A percentile compares a stretch with the other conserved stretches of the same genome.
phyloP scores from a whole-genome alignment of 768 basidiomycete genomes.

The Sistotremastrum niveocremeum region DNA sequence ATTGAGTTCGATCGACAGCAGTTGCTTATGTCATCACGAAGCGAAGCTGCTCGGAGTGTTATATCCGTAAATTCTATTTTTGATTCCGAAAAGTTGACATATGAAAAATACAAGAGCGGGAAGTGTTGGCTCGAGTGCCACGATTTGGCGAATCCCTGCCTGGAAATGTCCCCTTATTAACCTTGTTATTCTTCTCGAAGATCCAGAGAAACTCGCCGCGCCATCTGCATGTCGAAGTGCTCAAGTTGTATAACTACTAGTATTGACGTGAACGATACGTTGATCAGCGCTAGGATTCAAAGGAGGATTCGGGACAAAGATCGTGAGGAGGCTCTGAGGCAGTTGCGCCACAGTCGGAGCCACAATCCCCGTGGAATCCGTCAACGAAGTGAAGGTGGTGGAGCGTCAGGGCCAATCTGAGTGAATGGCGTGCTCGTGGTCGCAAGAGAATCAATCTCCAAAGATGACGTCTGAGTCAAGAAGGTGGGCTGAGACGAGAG shows the following conservation, averaged over 20 bases:
- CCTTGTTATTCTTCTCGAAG: too few relatives aligned
- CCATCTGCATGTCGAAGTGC: too few relatives aligned
- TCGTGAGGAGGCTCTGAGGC: conserved; percentile 44
- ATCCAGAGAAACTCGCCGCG: too few relatives aligned
- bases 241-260: conserved; percentile 21
- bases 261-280: conserved; percentile 42
- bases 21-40: too few relatives aligned
- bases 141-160: too few relatives aligned
- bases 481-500: conserved; percentile 21
- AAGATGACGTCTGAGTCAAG: conserved; percentile 21
- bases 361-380: conserved; percentile 7
- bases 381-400: conserved; percentile 17
- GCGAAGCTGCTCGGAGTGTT: too few relatives aligned
- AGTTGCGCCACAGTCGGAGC: conserved; percentile 24
- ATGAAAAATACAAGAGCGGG: too few relatives aligned
- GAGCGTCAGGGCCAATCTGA: conserved; percentile 26
- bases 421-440: conserved; percentile 12
- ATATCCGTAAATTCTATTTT: too few relatives aligned
- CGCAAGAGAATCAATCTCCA: conserved; percentile 11
- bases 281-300: conserved; percentile 26
- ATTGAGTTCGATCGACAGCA: too few relatives aligned
- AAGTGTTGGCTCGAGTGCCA: too few relatives aligned
- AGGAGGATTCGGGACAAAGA: conserved; percentile 35
- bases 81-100: too few relatives aligned
- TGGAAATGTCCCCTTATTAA: too few relatives aligned